phyloP scores from a whole-genome alignment of 2,329 filamentous ascomycete genomes.

The Cytospora mali region DNA sequence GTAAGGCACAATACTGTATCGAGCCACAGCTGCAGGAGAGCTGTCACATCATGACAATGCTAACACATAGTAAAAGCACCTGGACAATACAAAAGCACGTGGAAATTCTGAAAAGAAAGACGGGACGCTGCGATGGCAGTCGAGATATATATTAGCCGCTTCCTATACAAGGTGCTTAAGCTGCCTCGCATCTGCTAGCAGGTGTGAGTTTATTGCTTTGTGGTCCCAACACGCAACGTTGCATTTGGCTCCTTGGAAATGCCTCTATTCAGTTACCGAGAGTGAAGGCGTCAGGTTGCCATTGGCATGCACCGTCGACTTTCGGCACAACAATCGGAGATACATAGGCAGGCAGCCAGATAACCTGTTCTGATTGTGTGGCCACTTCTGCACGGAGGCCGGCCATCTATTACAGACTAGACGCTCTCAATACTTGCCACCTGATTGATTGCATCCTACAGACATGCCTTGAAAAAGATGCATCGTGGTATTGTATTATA shows the following conservation, averaged over 20 bases:
- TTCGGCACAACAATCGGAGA: background rate
- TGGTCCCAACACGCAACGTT: background rate
- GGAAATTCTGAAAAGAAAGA: background rate
- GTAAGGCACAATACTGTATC: background rate
- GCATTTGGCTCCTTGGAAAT: background rate
- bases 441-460: too few relatives aligned
- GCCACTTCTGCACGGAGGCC: too few relatives aligned
- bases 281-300: background rate
- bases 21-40: background rate
- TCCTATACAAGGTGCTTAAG: background rate
- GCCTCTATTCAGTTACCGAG: background rate
- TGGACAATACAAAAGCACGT: too few relatives aligned
- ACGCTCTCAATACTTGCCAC: too few relatives aligned
- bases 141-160: background rate
- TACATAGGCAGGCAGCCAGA: too few relatives aligned
- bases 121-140: background rate
- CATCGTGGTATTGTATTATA: background rate
- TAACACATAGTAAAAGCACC: too few relatives aligned
- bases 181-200: background rate
- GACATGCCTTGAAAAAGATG: too few relatives aligned
- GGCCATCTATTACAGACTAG: too few relatives aligned
- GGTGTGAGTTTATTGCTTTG: background rate
- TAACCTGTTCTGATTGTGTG: too few relatives aligned
- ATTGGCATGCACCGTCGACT: background rate
- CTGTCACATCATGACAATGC: background rate